Conservation (phyloP, 805 yeast species). For the Metschnikowia sp. region DNA sequence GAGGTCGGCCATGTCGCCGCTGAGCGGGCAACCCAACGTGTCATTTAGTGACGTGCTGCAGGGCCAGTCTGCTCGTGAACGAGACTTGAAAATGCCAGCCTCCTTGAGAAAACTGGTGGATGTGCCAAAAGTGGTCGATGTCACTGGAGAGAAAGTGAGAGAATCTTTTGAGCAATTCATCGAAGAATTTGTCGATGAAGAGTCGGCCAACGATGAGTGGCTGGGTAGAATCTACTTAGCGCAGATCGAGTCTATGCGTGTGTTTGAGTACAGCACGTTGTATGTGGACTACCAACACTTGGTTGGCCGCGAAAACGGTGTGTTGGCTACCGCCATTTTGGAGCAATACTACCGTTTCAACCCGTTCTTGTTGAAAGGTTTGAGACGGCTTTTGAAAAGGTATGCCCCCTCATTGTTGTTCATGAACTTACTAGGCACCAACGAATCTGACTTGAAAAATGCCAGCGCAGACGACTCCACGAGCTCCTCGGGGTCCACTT, state of each 20-base stretch:
- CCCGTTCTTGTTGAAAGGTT: constrained; percentile 76
- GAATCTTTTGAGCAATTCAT: constrained; percentile 86
- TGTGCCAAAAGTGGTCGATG: constrained; percentile 84
- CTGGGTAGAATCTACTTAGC: constrained; percentile 65
- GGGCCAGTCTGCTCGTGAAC: constrained; percentile 44
- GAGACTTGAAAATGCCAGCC: constrained; percentile 44
- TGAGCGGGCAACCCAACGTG: constrained; percentile 21
- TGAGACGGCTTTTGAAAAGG: constrained; percentile 66
- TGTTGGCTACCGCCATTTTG: constrained; percentile 80
- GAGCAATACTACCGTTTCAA: constrained; percentile 91
- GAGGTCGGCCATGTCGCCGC: constrained; percentile 33
- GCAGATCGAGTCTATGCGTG: constrained; percentile 78
- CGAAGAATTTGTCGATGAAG: constrained; percentile 53
- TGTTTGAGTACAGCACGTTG: constrained; percentile 69
- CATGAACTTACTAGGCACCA: constrained; percentile 42
- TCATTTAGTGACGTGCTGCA: constrained; percentile 25
- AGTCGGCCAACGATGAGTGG: constrained; percentile 34
- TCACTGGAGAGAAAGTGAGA: constrained; percentile 89
- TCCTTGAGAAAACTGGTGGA: constrained; percentile 16
- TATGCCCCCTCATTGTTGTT: constrained; percentile 66
- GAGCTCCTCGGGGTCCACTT: constrained; percentile 43
- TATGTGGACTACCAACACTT: constrained; percentile 85
- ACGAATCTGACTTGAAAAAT: constrained; percentile 29
- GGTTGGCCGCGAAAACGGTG: constrained; percentile 73
- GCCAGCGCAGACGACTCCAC: constrained; percentile 32